These are phyloP conservation scores for Fonsecaea nubica DNA, from an alignment of 2,329 filamentous ascomycete genomes.

Conservation along the genomic window DNA sequence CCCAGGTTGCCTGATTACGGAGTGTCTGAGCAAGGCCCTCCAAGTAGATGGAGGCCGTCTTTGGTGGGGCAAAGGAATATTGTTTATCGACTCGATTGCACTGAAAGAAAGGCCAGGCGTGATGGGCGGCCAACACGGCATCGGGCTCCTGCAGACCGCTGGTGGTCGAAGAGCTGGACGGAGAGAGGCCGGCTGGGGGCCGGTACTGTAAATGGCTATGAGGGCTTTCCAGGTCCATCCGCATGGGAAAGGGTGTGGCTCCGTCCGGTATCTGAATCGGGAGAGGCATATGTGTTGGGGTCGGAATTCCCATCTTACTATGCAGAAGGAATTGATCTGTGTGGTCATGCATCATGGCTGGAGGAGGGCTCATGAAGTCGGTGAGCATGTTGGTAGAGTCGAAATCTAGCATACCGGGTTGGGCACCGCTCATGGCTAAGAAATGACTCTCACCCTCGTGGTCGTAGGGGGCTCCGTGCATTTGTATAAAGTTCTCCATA, in stretches of 20 bases:
- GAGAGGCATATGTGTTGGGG: constrained; percentile 34
- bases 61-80: constrained; percentile 57
- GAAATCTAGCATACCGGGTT: constrained; percentile 38
- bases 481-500: constrained; percentile 39
- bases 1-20: constrained; percentile 60
- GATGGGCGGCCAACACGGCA: constrained; percentile 58
- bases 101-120: constrained; percentile 60
- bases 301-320: constrained; percentile 35
- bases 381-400: constrained; percentile 35
- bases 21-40: constrained; percentile 60
- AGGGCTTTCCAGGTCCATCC: constrained; percentile 35
- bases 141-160: constrained; percentile 49
- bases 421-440: constrained; percentile 36
- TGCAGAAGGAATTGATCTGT: constrained; percentile 36
- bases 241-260: constrained; percentile 28
- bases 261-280: constrained; percentile 33
- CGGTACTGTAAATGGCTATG: constrained; percentile 29
- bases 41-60: constrained; percentile 58
- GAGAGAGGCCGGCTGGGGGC: constrained; percentile 34
- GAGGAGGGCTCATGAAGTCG: constrained; percentile 39
- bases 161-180: constrained; percentile 33
- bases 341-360: constrained; percentile 34
- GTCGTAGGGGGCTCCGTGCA: constrained; percentile 38
- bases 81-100: constrained; percentile 55
- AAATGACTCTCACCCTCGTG: constrained; percentile 39